Evolutionary conservation across 2,329 filamentous ascomycete genomes (phyloP), one percentile per base, ranked within the genome.

Genomic region (Hypomyces perniciosus): DNA sequence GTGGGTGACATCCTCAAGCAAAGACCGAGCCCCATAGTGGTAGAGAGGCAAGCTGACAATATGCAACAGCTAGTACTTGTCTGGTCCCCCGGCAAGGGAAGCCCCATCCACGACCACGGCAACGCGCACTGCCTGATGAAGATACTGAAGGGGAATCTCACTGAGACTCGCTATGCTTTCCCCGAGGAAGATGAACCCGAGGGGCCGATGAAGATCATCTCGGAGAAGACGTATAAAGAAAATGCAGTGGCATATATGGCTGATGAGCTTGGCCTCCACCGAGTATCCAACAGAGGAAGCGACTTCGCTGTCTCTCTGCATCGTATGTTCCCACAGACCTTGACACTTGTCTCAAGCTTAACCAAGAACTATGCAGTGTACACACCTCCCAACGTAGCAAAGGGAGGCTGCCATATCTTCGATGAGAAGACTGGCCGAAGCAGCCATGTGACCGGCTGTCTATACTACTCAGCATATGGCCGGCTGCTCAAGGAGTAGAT

Each of bases 111-210:
- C 65, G 91, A 96, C 66, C 86, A 90, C 68, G 85, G 85, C 64
- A 88, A 92, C 55, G 88, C 90, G 37, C 91, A 96, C 67, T 96
- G 91, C 69, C 75, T 96, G 60, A 96, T 96, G 89, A 95, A 86
- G 75, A 84, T 92, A 57, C 78, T 96, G 56, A 83, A 83, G 59
- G 91, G 91, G 42, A 79, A 76, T 55, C 73, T 96, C 54, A 87
- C 83, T 59, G 91, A 96, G 72, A 91, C 88, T 13, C 80, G 88
- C 53, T 96, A 89, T 68, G 78, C 79, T 46, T 90, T 87, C 71
- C 90, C 90, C 1, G 65, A 74, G 44, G 65, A 66, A 26, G 56
- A 61, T 31, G 66, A 69, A 44, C 69, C 75, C 44, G 72, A 77
- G 44, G 72, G 73, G 5, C 82, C 84, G 3, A 83, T 87, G 68